Conservation (phyloP, 2,329 filamentous ascomycete genomes). For the Colletotrichum viniferum region DNA sequence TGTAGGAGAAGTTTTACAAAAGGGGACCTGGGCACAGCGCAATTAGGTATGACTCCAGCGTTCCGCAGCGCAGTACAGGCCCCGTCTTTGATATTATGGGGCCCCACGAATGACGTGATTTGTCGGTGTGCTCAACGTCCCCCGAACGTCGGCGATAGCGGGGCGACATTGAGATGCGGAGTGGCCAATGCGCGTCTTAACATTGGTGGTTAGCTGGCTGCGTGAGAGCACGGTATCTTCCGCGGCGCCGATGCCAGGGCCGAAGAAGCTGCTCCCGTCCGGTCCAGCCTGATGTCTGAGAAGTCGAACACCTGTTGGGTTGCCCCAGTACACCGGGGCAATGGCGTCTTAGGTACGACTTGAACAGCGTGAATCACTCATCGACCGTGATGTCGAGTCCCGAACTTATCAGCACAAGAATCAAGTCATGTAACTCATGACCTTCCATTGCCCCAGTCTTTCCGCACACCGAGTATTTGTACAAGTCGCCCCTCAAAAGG, state of each 20-base stretch:
- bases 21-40: constrained; percentile 18
- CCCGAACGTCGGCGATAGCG: constrained; percentile 18
- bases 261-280: neutral
- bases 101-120: constrained; percentile 19
- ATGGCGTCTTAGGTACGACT: neutral
- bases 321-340: neutral
- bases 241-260: neutral
- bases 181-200: neutral
- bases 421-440: neutral
- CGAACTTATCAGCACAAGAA: neutral
- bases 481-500: neutral
- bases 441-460: neutral
- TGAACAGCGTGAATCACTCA: neutral
- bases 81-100: neutral
- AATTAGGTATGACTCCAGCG: neutral
- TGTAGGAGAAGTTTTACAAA: neutral
- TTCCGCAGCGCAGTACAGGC: neutral
- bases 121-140: neutral
- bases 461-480: neutral
- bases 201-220: neutral
- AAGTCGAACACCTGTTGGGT: neutral
- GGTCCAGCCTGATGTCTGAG: neutral
- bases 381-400: neutral
- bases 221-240: neutral
- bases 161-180: neutral